Percentiles rank a stretch among this genome's conserved stretches.
Evolutionary conservation across 2,329 filamentous ascomycete genomes (phyloP).

Genomic region (Fusarium newnesense): DNA sequence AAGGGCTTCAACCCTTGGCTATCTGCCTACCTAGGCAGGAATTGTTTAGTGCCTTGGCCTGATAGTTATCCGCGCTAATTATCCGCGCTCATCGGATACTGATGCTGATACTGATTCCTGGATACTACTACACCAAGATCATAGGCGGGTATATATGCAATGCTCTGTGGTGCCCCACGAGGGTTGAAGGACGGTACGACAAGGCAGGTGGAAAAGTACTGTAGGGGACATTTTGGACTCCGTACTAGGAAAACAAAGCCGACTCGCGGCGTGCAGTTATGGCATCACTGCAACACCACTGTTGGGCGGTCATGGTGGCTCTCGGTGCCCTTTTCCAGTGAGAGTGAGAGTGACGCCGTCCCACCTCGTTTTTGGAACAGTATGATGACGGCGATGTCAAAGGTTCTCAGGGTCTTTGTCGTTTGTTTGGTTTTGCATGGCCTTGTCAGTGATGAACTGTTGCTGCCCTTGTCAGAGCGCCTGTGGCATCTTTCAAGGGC

Average conservation of each 20-base stretch:
- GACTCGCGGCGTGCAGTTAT: slow-evolving; percentile 35
- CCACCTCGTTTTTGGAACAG: slow-evolving; percentile 41
- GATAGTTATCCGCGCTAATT: slow-evolving; percentile 26
- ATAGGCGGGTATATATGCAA: slow-evolving; percentile 26
- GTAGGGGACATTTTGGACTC: not conserved
- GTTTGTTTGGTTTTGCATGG: slow-evolving; percentile 32
- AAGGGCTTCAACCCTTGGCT: slow-evolving; percentile 24
- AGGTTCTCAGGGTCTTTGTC: slow-evolving; percentile 37
- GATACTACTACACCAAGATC: slow-evolving; percentile 34
- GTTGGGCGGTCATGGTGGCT: slow-evolving; percentile 25
- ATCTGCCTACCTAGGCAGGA: not conserved
- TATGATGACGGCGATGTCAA: slow-evolving; percentile 41
- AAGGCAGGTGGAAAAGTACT: slow-evolving; percentile 31
- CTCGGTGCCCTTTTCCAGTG: slow-evolving; percentile 18
- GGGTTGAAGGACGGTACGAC: slow-evolving; percentile 15
- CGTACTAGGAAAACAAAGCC: slow-evolving; percentile 15
- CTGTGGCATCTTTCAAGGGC: slow-evolving; percentile 36
- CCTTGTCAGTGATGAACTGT: slow-evolving; percentile 4
- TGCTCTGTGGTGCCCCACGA: slow-evolving; percentile 25
- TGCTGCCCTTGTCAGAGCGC: slow-evolving; percentile 29
- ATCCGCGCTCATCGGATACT: slow-evolving; percentile 32
- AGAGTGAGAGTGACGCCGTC: slow-evolving; percentile 35
- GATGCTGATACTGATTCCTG: not conserved
- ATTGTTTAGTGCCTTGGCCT: slow-evolving; percentile 21
- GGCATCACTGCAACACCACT: slow-evolving; percentile 45